Base-by-base conservation (phyloP, 768 basidiomycete genomes). In the Panaeolus cyanescens region DNA sequence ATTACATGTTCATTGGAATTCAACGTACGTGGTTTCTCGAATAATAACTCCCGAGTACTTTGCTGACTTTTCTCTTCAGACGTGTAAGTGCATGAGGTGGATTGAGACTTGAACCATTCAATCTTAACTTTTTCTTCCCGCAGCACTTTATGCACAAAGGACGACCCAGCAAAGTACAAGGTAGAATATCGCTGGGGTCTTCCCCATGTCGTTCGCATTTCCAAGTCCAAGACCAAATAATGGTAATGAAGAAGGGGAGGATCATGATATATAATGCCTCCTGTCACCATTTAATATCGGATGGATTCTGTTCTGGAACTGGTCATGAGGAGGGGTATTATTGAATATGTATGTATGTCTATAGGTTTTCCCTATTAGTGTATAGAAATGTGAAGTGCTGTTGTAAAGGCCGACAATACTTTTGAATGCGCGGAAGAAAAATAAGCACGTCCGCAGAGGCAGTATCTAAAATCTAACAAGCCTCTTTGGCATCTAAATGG, bases 121-220 rank as follows among this genome's bases (percentile, higher is more conserved):
- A 9, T 59, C 28, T 37, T n/a, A 22, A 45, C 19, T 22, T 17
- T 17, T 45, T 55, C 31, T 33, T 3, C 15, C 37, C 55, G 3
- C 53, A 87, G 87, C 25, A 82, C 83, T 1, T 74, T 90, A 12
- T 87, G 85, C 69, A 74, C 84, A 64, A 89, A 89, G 65, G 87
- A 88, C 65, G 77, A 82, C 61, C 79, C 83, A 54, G 71, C 77
- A 37, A 81, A 83, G 30, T 89, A 81, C 61, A 71, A 70, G 6
- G 65, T 89, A 28, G 71, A 63, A 2, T 76, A 77, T 58, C 65
- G 68, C 32, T 70, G 77, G 54, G 82, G 84, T 10, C 72, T 90
- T 4, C 88, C 88, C 5, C 77, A 80, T 55, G 72, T 84, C 39
- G 70, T 73, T 60, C 76, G 78, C 67, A 66, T 32, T 68, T 69